Evolutionary conservation across 805 yeast species (phyloP).

Genomic region (Cyberlindnera nakhonratchasimensis): DNA sequence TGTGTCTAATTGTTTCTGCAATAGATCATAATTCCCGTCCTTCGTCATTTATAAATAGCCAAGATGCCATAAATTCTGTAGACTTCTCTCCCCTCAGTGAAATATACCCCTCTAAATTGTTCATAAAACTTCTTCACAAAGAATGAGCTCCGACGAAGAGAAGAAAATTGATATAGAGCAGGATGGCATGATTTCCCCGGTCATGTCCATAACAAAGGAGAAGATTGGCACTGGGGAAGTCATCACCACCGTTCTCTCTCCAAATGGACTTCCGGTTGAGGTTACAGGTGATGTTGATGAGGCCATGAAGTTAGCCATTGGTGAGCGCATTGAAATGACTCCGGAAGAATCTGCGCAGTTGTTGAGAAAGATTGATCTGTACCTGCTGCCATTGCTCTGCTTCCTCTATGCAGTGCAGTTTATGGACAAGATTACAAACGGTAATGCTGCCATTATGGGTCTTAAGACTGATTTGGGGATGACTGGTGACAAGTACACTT

Average conservation of each 20-base stretch:
- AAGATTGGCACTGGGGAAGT: constrained; percentile 9
- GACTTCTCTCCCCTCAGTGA: neutral
- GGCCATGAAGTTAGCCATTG: constrained; percentile 12
- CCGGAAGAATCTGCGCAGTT: constrained; percentile 7
- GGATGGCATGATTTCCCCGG: constrained; percentile 6
- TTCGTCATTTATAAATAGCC: too few species aligned
- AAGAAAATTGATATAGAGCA: constrained; percentile 5
- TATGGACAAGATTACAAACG: constrained; percentile 14
- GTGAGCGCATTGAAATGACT: constrained; percentile 3
- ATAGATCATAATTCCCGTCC: too few species aligned
- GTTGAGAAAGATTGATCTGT: constrained; percentile 10
- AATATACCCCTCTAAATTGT: neutral
- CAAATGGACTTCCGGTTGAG: constrained; percentile 4
- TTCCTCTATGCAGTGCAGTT: constrained; percentile 7
- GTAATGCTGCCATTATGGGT: constrained; percentile 50
- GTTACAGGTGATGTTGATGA: constrained; percentile 14
- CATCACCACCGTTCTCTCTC: constrained; percentile 11
- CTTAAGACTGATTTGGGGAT: constrained; percentile 42
- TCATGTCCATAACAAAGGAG: constrained; percentile 9
- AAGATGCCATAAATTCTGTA: too few species aligned
- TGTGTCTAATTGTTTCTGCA: too few species aligned
- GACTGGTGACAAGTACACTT: constrained; percentile 42
- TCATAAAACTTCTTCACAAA: too few species aligned
- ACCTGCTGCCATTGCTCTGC: constrained; percentile 9
- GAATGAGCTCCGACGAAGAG: constrained; percentile 11